Conservation (phyloP, 805 yeast species). For the Lipomyces kockii region DNA sequence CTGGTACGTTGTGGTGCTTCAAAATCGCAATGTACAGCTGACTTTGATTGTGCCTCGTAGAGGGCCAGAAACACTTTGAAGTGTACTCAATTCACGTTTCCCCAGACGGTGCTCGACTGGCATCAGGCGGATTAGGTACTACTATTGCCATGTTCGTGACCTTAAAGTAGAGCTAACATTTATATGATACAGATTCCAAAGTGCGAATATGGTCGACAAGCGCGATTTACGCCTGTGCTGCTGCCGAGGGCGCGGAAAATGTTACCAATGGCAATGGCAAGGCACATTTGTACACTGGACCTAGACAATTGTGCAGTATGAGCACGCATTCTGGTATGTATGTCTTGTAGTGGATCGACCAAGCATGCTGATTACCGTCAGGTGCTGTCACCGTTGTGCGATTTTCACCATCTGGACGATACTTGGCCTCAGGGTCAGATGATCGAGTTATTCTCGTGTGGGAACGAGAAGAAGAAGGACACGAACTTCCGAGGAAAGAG, state of each 20-base stretch:
- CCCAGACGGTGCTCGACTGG: slow-evolving; percentile 81
- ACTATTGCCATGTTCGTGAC: background rate
- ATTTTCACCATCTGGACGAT: slow-evolving; percentile 90
- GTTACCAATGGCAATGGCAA: slow-evolving; percentile 5
- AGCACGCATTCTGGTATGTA: slow-evolving; percentile 84
- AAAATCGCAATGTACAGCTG: background rate
- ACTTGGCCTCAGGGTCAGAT: slow-evolving; percentile 92
- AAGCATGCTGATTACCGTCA: background rate
- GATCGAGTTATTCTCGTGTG: slow-evolving; percentile 89
- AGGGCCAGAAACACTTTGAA: slow-evolving; percentile 79
- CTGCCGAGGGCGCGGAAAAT: slow-evolving; percentile 26
- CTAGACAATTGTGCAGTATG: slow-evolving; percentile 79
- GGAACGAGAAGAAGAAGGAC: slow-evolving; percentile 79
- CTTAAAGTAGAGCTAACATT: background rate
- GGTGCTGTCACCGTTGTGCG: slow-evolving; percentile 87
- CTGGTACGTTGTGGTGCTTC: slow-evolving; percentile 46
- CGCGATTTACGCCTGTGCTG: slow-evolving; percentile 71
- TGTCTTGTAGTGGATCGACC: background rate
- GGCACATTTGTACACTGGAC: slow-evolving; percentile 15
- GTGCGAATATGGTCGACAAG: slow-evolving; percentile 91
- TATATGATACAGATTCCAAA: slow-evolving; percentile 70
- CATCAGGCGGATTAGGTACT: slow-evolving; percentile 77
- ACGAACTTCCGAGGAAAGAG: slow-evolving; percentile 53
- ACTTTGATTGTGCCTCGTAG: slow-evolving; percentile 46
- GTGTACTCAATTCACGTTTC: slow-evolving; percentile 82